Base-by-base conservation (phyloP, 2,329 filamentous ascomycete genomes). In the Paraconiothyrium brasiliense region DNA sequence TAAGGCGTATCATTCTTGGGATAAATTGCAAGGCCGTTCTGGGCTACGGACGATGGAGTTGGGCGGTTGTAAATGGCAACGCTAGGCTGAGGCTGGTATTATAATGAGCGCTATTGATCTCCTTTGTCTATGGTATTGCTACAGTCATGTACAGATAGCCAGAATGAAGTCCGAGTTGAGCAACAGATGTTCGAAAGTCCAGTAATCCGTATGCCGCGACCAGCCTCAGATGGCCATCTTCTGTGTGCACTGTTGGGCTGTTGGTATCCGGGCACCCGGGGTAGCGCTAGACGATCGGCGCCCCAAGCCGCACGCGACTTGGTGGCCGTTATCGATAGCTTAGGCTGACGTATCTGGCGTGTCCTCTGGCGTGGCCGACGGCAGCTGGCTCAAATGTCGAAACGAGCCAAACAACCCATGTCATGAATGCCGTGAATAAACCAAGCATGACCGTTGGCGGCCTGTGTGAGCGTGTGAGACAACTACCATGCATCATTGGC, bases 1-100 rank as follows among this genome's bases (percentile, higher is more conserved):
- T 87, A 86, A 77, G 57, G 13, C 37, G 41, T 39, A 22, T 13
- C 16, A 44, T 51, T 27, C 41, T 34, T 16, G 48, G n/a, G 44
- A 37, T 41, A 60, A 39, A 51, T 51, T 51, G 48, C 10, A 52
- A 35, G 34, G 52, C 41, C 34, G 24, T 27, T 11, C 48, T 54
- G 43, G 43, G 11, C 51, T 50, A 22, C 39, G 47, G 52, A 34
- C 14, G 41, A 46, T 34, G 49, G 39, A 58, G 56, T 54, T 62
- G 54, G 51, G 47, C 37, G 13, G 39, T 24, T 39, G 32, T 27
- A 24, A 16, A 51, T 61, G 54, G 54, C 47, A 61, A 52, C 59
- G 57, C 67, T 65, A 57, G 71, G 68, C 54, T 69, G 65, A 71
- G 63, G 71, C 67, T 72, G 65, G 58, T 61, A 61, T 64, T 62